Evolutionary conservation across 2,329 filamentous ascomycete species (phyloP).

Genomic region (Hypoxylon sp.): DNA sequence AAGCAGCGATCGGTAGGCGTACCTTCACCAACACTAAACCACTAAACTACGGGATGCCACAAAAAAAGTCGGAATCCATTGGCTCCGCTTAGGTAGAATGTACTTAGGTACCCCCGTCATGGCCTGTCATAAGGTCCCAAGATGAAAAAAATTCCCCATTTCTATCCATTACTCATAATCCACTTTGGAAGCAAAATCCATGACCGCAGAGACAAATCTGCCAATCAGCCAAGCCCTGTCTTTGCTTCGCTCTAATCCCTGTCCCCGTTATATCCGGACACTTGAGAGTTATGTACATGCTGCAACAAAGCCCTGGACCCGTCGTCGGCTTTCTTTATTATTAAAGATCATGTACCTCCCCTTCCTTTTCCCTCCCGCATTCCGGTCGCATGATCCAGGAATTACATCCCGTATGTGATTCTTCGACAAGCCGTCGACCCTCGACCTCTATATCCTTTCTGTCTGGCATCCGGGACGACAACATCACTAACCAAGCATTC

Average conservation of each 20-base stretch:
- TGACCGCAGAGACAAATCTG: constrained; percentile 29
- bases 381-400: constrained; percentile 37
- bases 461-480: constrained; percentile 27
- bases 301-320: constrained; percentile 24
- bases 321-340: constrained; percentile 20
- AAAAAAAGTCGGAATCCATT: constrained; percentile 35
- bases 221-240: constrained; percentile 33
- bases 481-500: constrained; percentile 10
- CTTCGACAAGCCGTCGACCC: constrained; percentile 34
- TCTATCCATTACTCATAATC: constrained; percentile 38
- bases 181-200: constrained; percentile 30
- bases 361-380: constrained; percentile 31
- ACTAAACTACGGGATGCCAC: constrained; percentile 17
- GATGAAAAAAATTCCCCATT: constrained; percentile 12
- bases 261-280: constrained; percentile 45
- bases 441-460: constrained; percentile 23
- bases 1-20: background rate
- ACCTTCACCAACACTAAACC: background rate
- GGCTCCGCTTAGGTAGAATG: constrained; percentile 17
- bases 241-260: constrained; percentile 30
- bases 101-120: background rate
- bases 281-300: constrained; percentile 37
- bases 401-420: constrained; percentile 38
- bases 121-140: constrained; percentile 7
- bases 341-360: constrained; percentile 43